Evolutionary conservation across 257 asterid genomes (phyloP), one percentile per base, ranked within the genome.

Genomic region (Capsicum chinense): DNA sequence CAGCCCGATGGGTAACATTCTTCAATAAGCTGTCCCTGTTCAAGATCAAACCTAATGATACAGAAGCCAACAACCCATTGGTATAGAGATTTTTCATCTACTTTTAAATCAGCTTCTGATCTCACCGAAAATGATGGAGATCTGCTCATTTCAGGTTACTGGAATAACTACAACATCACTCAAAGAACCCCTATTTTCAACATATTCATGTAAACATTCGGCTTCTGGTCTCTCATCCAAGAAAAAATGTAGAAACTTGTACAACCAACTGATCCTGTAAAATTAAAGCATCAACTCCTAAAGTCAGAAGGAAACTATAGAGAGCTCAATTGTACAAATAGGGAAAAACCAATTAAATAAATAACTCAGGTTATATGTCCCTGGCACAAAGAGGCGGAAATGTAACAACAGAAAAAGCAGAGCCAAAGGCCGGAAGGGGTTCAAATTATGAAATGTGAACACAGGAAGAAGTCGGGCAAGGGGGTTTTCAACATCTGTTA

Each of bases 11-110:
- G 99, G 83, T 89, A 97, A 90, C 98, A 93, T 85, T 97, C 99
- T 88, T 97, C 99, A 7, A 97, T 94, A 58, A 97, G 97, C 89
- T 97, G 99, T 15, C 99, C 99, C 70, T 89, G 98, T 91, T 97
- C 99, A 52, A 95, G 98, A 88, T 97, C 99, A 89, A 97, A 97
- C 87, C 98, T 89, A 83, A 95, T 95, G 85, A 89, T 90, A 84
- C 99, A 97, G 88, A 97, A 95, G 57, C 98, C 94, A 83, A 88
- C 93, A 60, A 92, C 89, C 99, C 99, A 95, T 84, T 92, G 95
- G 86, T 88, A 93, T 87, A 97, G 88, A 80, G 90, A 86, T 74
- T 86, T 86, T 87, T 91, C 96, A 83, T 95, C 98, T 79, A 97
- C 90, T 83, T 94, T 93, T 26, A 89, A 88, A 82, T 88, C 89